Percentiles rank a stretch among this genome's conserved stretches.
Conservation (phyloP, 2,329 filamentous ascomycete genomes). For the Colletotrichum salicis region DNA sequence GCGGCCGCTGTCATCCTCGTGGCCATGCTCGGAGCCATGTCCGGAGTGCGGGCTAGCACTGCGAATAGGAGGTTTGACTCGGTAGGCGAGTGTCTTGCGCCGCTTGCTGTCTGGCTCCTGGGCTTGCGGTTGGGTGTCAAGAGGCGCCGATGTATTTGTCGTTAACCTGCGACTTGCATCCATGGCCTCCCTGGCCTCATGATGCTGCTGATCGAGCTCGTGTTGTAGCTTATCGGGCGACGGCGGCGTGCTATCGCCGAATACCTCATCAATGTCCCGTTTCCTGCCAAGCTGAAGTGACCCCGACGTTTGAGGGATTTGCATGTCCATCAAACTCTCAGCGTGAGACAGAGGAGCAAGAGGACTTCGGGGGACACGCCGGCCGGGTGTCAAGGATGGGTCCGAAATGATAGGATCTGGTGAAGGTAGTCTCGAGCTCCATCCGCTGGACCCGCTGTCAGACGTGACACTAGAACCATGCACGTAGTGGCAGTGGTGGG, state of each 20-base stretch:
- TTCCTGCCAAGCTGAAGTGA: conserved; percentile 12
- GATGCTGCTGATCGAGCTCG: conserved; percentile 32
- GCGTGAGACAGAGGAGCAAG: conserved; percentile 5
- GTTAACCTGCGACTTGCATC: background rate
- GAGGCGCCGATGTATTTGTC: background rate
- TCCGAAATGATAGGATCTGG: conserved; percentile 15
- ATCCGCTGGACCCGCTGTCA: conserved; percentile 25
- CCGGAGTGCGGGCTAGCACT: background rate
- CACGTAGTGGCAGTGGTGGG: conserved; percentile 3
- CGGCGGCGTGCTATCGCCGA: conserved; percentile 22
- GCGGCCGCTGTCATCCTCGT: background rate
- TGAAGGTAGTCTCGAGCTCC: conserved; percentile 25
- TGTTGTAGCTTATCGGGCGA: conserved; percentile 24
- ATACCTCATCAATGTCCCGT: conserved; percentile 21
- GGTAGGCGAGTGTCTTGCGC: conserved; percentile 9
- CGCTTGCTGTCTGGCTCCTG: conserved; percentile 13
- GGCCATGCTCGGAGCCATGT: background rate
- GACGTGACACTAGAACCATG: conserved; percentile 10
- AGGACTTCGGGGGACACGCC: conserved; percentile 17
- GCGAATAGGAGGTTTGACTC: conserved; percentile 6
- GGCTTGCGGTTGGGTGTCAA: background rate
- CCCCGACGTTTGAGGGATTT: conserved; percentile 6
- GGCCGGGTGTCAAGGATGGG: conserved; percentile 3
- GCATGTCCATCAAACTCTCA: conserved; percentile 30
- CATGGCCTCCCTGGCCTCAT: conserved; percentile 24